Conservation (phyloP, 768 basidiomycete genomes). For the Auricularia sp. region DNA sequence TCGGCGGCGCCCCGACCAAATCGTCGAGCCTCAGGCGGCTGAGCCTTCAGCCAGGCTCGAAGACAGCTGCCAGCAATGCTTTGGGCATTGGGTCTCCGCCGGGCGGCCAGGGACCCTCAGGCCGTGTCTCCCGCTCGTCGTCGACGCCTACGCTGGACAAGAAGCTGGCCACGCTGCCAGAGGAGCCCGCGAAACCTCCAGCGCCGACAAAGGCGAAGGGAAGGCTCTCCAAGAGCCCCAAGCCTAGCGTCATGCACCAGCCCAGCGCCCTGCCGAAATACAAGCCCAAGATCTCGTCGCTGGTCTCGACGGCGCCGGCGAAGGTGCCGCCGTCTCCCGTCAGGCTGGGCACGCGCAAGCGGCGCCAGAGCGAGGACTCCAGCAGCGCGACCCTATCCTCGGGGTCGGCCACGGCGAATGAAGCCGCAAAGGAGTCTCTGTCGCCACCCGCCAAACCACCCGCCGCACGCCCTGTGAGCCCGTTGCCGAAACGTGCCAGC, state of each 20-base stretch:
- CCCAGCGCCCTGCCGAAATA: neutral
- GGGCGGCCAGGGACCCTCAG: neutral
- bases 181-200: neutral
- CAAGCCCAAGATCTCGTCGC: neutral
- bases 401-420: neutral
- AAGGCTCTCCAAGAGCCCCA: neutral
- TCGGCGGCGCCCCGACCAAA: neutral
- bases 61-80: neutral
- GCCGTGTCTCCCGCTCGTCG: neutral
- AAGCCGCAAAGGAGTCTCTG: neutral
- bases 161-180: neutral
- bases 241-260: neutral
- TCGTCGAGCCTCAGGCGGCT: neutral
- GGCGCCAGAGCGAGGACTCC: neutral
- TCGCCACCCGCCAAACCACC: neutral
- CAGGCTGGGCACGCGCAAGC: neutral
- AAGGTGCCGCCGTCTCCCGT: neutral
- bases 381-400: neutral
- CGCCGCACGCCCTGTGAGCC: neutral
- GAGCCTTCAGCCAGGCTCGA: neutral
- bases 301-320: neutral
- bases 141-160: neutral
- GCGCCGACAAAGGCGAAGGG: neutral
- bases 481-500: neutral
- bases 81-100: neutral